These are phyloP conservation scores for Hyaloperonospora brassicae DNA, from an alignment of 352 stramenopile genomes.

Conservation along the genomic window DNA sequence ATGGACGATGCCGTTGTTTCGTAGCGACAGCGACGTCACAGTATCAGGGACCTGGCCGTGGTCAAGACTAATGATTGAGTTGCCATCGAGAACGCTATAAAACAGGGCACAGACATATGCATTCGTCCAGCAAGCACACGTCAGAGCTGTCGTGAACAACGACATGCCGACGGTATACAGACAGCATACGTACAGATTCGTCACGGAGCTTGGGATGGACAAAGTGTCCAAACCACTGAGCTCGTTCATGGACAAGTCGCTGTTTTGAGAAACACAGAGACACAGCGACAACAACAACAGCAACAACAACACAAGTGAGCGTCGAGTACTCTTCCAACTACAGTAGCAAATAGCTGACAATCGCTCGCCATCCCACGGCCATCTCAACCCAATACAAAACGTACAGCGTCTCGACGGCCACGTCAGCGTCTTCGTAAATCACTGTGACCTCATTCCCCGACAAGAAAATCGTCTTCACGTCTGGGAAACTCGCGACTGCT, in stretches of 20 bases:
- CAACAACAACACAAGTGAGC: not conserved
- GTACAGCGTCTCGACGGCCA: constrained; percentile 27
- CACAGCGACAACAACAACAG: not conserved
- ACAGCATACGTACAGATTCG: constrained; percentile 15
- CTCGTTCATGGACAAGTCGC: constrained; percentile 26
- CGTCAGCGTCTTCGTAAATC: constrained; percentile 22
- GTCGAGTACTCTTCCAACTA: not conserved
- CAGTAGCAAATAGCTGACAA: not conserved
- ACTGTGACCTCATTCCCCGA: constrained; percentile 24
- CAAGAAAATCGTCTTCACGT: constrained; percentile 19
- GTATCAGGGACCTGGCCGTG: constrained; percentile 18
- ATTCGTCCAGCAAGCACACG: constrained; percentile 2
- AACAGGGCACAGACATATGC: constrained; percentile 1
- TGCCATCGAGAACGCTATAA: constrained; percentile 21
- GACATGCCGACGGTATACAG: not conserved
- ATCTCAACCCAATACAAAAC: constrained; percentile 2
- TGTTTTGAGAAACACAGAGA: constrained; percentile 1
- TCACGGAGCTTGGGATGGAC: constrained; percentile 22
- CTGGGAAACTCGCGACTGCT: constrained; percentile 26
- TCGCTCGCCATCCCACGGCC: not conserved
- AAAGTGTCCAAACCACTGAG: constrained; percentile 22
- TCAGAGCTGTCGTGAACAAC: not conserved
- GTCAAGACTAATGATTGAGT: constrained; percentile 16
- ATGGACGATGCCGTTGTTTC: constrained; percentile 21
- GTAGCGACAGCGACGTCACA: constrained; percentile 21